Evolutionary conservation across 129 eudicot genomes (phyloP), one percentile per base, ranked within the genome.

Genomic region (Cynara cardunculus): DNA sequence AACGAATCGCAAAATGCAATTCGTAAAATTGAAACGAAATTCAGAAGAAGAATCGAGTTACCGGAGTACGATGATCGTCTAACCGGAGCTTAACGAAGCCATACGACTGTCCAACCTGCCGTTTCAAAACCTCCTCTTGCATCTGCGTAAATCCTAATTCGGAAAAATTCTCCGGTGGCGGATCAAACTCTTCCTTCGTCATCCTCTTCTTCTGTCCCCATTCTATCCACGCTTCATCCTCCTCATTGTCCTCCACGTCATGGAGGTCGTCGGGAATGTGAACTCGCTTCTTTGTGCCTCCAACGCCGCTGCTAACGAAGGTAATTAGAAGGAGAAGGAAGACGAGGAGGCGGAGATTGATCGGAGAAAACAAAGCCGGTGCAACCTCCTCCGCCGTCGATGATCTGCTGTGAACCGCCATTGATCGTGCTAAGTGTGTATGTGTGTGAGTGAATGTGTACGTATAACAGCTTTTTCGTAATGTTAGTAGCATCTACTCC

Each of bases 161-260:
- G 9, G 94, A 44, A 11, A 92, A 88, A 73, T 95, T 93, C 19
- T 86, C 73, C 4, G 94, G 94, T 0, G 94, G 92, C 69, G 96
- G 92, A 79, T 90, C 97, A 49, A 86, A 87, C 16, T 85, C 84
- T 46, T 70, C 77, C 7, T 73, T 81, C 69, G 89, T 85, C 30
- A 62, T 59, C 16, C 83, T 53, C 84, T 87, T 88, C 71, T 84
- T 89, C 87, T 82, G 85, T 78, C 97, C 99, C 99, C 99, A 94
- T 81, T 92, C 84, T 64, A 61, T 90, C 97, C 96, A 92, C 5
- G 85, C 89, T 1, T 92, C 95, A 25, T 92, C 99, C 84, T 95
- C 99, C 80, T 95, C 99, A 70, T 95, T 90, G 84, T 95, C 97
- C 19, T 89, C 86, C 26, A 92, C 97, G 87, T 95, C 95, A 65